These are phyloP conservation scores for Fusarium tanahbumbuense DNA, from an alignment of 2,329 filamentous ascomycete species.

Conservation along the genomic window DNA sequence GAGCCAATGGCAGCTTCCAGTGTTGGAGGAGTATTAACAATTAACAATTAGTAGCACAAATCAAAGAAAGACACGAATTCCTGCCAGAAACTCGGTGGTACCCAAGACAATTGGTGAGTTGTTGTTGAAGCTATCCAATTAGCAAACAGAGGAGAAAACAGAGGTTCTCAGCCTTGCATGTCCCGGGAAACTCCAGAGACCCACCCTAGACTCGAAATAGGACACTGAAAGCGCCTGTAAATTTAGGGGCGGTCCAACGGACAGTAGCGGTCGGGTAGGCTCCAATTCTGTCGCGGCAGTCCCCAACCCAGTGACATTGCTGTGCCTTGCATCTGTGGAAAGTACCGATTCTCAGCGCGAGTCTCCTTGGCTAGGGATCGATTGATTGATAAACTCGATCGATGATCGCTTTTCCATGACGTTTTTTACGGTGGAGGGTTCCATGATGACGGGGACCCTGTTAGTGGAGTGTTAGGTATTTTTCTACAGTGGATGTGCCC, in stretches of 20 bases:
- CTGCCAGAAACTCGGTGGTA: constrained; percentile 1
- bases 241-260: constrained; percentile 23
- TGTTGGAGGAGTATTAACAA: background rate
- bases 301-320: constrained; percentile 11
- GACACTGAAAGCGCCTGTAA: constrained; percentile 6
- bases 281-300: constrained; percentile 1
- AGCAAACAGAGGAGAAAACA: constrained; percentile 23
- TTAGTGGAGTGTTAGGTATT: background rate
- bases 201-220: constrained; percentile 4
- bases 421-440: constrained; percentile 15
- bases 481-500: background rate
- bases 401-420: constrained; percentile 15
- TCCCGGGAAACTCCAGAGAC: constrained; percentile 28
- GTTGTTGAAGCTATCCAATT: constrained; percentile 40
- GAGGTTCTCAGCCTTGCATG: constrained; percentile 37
- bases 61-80: background rate
- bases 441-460: background rate
- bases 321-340: constrained; percentile 27
- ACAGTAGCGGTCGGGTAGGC: constrained; percentile 19
- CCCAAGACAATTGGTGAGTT: constrained; percentile 7
- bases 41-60: background rate
- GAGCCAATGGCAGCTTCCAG: background rate
- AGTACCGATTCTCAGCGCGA: constrained; percentile 9
- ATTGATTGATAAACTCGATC: constrained; percentile 20
- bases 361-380: background rate